Conservation (phyloP, 345 rosid species). For the Pugionium dolabratum region DNA sequence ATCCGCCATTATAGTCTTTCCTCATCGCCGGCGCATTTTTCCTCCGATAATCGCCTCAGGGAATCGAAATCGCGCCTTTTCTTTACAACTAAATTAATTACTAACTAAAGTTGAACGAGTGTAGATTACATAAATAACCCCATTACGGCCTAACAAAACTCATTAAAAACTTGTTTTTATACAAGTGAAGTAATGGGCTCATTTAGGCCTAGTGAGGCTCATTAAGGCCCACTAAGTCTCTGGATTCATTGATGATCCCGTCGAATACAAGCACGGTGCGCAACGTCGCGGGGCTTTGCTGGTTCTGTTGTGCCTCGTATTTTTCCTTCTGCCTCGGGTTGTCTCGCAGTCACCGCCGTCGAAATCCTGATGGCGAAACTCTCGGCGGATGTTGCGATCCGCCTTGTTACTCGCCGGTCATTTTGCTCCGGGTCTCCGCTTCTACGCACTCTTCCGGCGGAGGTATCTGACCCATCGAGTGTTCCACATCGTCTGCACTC, state of each 20-base stretch:
- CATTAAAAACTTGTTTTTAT: too few relatives aligned
- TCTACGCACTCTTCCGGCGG: conserved; percentile 7
- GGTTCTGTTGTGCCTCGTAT: too few relatives aligned
- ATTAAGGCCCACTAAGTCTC: background rate
- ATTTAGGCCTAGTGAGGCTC: background rate
- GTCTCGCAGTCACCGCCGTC: conserved; percentile 15
- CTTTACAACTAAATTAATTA: background rate
- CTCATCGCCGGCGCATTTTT: conserved; percentile 38
- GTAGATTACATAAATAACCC: too few relatives aligned
- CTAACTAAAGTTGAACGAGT: too few relatives aligned
- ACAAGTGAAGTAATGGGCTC: too few relatives aligned
- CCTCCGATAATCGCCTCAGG: conserved; percentile 6
- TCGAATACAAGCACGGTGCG: conserved; percentile 5
- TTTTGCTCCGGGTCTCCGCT: conserved; percentile 35
- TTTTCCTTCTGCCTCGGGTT: too few relatives aligned
- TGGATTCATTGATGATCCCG: background rate
- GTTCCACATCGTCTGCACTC: conserved; percentile 48
- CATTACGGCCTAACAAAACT: too few relatives aligned
- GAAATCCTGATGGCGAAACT: conserved; percentile 32
- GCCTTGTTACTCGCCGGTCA: conserved; percentile 28
- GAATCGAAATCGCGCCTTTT: background rate
- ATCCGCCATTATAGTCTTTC: conserved; percentile 27
- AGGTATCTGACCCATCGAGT: conserved; percentile 38
- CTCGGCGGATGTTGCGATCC: conserved; percentile 21
- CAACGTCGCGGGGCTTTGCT: too few relatives aligned